Base-by-base conservation (phyloP, 1,284 basidiomycete genomes). In the Papiliotrema terrestris region DNA sequence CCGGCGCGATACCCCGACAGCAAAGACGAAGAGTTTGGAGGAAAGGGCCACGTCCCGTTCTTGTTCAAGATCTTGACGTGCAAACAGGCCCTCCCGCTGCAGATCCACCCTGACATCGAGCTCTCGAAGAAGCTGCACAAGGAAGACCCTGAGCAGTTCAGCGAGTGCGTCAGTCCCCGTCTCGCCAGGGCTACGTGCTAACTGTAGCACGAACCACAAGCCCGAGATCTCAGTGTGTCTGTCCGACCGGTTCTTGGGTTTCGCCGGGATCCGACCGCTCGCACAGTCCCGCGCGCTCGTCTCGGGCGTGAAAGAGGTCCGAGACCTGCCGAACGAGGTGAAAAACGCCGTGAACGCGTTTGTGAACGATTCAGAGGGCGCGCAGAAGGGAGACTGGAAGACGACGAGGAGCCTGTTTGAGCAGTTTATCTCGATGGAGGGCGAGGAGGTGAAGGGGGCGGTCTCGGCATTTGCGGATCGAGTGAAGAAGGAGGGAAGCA, bases 171-270 rank as follows among this genome's bases (percentile, higher is more conserved):
- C 29, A 11, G 3, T 26, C 9, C 4, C 8, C 6, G 19, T 23
- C 43, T 32, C 29, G 29, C 8, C 11, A 22, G 25, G 20, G 26
- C 45, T 32, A 15, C 5, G 20, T 29, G 13, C 37, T 54, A 14
- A 17, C 37, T 20, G 37, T 35, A 62, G 60, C 50, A 54, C 58
- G 23, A 71, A 71, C 49, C 67, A 69, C 51, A 68, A 80, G 77
- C 94, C 95, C 2, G 94, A 98, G 73, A 95, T 98, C 88, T 91
- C 92, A 6, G 83, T 97, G 41, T 94, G 94, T 1, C 75, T 98
- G 46, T 92, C 91, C 0, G 83, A 86, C 8, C 52, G 56, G 1
- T 98, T 98, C 78, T 80, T 81, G 32, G 95, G 90, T 0, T 82
- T 98, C 48, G 63, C 61, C 17, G 54, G 55, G 23, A 60, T 69